Conservation (phyloP, 768 basidiomycete species). For the Suillus variegatus region DNA sequence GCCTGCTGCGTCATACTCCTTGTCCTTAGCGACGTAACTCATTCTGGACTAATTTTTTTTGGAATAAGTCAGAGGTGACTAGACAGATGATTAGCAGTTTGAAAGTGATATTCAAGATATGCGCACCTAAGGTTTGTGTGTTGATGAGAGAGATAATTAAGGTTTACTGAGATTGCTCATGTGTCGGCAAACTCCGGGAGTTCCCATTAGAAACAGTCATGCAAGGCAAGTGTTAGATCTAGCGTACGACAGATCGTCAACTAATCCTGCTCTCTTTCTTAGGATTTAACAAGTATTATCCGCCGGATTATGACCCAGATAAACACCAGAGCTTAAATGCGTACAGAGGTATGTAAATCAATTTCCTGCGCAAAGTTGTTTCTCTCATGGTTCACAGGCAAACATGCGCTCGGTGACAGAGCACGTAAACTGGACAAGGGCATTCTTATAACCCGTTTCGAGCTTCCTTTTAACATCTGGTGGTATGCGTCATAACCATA, state of each 20-base stretch:
- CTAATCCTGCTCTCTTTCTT: slow-evolving; percentile 13
- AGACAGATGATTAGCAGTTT: not conserved
- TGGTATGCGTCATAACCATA: slow-evolving; percentile 55
- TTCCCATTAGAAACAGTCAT: slow-evolving; percentile 25
- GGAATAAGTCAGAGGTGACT: slow-evolving; percentile 85
- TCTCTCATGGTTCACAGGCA: slow-evolving; percentile 50
- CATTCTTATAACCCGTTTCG: slow-evolving; percentile 93
- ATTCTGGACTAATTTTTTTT: slow-evolving; percentile 46
- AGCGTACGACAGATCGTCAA: not conserved
- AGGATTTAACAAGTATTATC: slow-evolving; percentile 83
- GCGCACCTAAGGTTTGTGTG: slow-evolving; percentile 6
- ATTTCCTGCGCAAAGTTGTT: slow-evolving; percentile 6
- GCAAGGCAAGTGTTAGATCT: slow-evolving; percentile 38
- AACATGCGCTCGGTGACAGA: slow-evolving; percentile 91
- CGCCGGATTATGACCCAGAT: slow-evolving; percentile 72
- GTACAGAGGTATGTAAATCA: slow-evolving; percentile 55
- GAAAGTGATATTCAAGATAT: not conserved
- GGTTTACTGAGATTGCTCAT: not conserved
- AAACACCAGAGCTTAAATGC: slow-evolving; percentile 74
- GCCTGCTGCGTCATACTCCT: slow-evolving; percentile 95
- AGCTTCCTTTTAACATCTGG: slow-evolving; percentile 96
- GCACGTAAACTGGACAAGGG: slow-evolving; percentile 97
- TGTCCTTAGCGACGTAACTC: slow-evolving; percentile 99
- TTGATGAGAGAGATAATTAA: slow-evolving; percentile 4
- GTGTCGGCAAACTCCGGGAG: not conserved